Evolutionary conservation across 257 asterid species (phyloP), one percentile per base, ranked within the genome.

Genomic region (Gentiana straminea): DNA sequence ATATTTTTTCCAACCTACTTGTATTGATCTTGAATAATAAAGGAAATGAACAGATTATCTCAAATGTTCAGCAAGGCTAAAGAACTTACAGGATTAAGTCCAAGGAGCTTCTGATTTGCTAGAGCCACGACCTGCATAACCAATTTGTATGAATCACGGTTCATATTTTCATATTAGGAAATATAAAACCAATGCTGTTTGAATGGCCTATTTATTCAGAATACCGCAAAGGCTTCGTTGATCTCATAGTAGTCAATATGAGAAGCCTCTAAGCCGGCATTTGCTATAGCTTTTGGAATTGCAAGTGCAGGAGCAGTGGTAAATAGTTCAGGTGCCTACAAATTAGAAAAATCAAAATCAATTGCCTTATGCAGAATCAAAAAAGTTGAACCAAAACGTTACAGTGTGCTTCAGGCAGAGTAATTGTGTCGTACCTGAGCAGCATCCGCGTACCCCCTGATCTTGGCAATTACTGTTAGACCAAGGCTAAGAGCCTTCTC

Each of bases 281-380:
- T 84, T 53, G 88, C 76, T 50, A 88, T 75, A 52, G 98, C 98
- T 75, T 88, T 92, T 32, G 99, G 97, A 49, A 92, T 88, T 63
- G 98, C 98, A 60, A 87, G 82, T 36, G 98, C 86, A 47, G 98
- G 98, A 55, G 97, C 52, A 37, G 97, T 92, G 59, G 99, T 92
- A 66, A 92, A 92, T 58, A 88, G 59, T 70, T 92, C 99, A 9
- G 99, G 95, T 54, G 94, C 99, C 99, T 92, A 83, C 70, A 67
- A 49, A 74, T 51, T 51, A 24, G 24, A 57, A 15, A 8, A 8
- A 39, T 24, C 13, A 11, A 33, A 57, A 1, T 43, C 35, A 9
- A 33, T 39, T n/a, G 44, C 38, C 39, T 32, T 51, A 57, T 15
- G 61, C 35, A 24, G 33, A 49, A 44, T 10, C 7, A 32, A 2